Percentiles rank a stretch among this genome's conserved stretches.
Conservation (phyloP, 352 stramenopile species). For the Phytophthora sojae region DNA sequence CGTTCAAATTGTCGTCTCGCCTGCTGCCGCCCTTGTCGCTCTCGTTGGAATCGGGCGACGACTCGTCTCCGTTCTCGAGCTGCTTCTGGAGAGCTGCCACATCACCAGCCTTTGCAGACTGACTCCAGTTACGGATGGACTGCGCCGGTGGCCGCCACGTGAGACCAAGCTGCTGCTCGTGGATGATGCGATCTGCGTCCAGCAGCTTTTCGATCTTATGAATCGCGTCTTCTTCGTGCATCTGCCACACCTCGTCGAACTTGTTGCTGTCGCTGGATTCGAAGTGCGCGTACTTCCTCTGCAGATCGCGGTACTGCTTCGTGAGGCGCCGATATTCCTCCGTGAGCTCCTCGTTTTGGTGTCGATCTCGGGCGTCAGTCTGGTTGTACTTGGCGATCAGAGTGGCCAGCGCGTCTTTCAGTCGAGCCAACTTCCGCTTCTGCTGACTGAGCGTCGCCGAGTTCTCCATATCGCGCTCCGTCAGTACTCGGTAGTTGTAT, state of each 20-base stretch:
- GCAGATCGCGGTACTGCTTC: constrained; percentile 96
- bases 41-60: constrained; percentile 19
- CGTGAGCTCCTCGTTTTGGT: constrained; percentile 94
- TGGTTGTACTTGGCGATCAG: constrained; percentile 94
- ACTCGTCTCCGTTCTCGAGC: constrained; percentile 23
- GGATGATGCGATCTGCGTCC: constrained; percentile 89
- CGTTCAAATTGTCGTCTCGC: constrained; percentile 26
- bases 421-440: constrained; percentile 92
- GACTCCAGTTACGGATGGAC: constrained; percentile 62
- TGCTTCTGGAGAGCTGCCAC: constrained; percentile 26
- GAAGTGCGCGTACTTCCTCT: constrained; percentile 96
- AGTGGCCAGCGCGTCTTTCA: constrained; percentile 92
- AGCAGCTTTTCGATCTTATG: constrained; percentile 89
- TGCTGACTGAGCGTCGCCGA: constrained; percentile 92
- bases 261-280: constrained; percentile 89
- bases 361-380: constrained; percentile 85
- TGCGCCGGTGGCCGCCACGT: constrained; percentile 69
- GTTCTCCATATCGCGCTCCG: constrained; percentile 96
- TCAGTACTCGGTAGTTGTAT: constrained; percentile 97
- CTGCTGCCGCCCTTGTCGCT: constrained; percentile 37
- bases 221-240: constrained; percentile 92
- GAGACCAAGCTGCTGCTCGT: constrained; percentile 92
- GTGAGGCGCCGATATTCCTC: constrained; percentile 94
- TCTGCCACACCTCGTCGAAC: constrained; percentile 91
- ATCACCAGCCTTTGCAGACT: constrained; percentile 36